Evolutionary conservation across 2,329 filamentous ascomycete species (phyloP), one percentile per base, ranked within the genome.

Genomic region (Fusarium transvaalense): DNA sequence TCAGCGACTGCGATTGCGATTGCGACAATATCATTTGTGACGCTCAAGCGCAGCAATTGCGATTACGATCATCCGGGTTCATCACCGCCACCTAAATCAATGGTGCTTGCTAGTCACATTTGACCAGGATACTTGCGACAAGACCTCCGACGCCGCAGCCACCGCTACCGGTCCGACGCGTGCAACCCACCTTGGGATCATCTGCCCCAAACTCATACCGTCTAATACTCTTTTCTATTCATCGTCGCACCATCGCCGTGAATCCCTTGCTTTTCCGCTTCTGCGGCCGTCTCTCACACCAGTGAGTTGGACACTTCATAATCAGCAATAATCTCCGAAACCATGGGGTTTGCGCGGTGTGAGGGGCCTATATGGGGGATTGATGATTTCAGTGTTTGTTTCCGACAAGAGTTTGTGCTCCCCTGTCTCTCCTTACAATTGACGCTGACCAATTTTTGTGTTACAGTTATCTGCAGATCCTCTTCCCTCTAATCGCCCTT

Each of bases 401-500:
- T 91, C 76, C 86, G 86, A 72, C 82, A 84, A 81, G 89, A 93
- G 91, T 93, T 81, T 78, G 90, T 84, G 34, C 43, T 50, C 55
- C 66, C 67, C 45, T 48, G 14, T 34, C 25, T 37, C 42, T 31
- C 23, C 42, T 23, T 14, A 32, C 32, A 47, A 48, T 59, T 63
- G 41, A 45, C 68, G 56, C 74, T 63, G 32, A 63, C 61, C 23
- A 42, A 55, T 54, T 63, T 37, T 50, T 61, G 46, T 42, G 6
- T 32, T 32, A 45, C 48, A 81, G 79, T 58, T 80, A 79, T 58
- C 78, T 81, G 43, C 90, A 92, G 79, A 88, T 92, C 64, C 83
- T 97, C 46, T 85, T 98, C 56, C 96, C 96, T 56, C 82, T 96
- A 64, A 81, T 90, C 64, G 84, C 91, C 60, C 88, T 94, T 78